These are phyloP conservation scores for Geotrichum aggregatum DNA, from an alignment of 1,139 yeast species.

Conservation along the genomic window DNA sequence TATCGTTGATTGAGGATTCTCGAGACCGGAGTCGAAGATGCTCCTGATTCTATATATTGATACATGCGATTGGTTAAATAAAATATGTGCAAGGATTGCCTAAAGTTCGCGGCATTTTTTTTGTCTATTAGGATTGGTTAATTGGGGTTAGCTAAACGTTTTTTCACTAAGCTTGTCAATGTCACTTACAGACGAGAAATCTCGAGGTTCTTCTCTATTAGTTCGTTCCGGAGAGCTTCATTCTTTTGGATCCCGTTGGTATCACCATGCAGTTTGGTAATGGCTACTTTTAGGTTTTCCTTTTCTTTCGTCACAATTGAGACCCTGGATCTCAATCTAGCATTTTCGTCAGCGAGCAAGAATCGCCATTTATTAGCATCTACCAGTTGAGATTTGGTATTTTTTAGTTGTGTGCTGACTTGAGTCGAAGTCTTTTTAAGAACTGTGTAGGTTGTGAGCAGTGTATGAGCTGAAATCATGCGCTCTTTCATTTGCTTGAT, in stretches of 20 bases:
- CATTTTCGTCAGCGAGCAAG: constrained; percentile 19
- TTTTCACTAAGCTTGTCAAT: background rate
- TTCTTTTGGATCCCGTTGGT: constrained; percentile 19
- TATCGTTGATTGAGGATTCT: no score
- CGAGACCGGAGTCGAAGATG: background rate
- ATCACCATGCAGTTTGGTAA: constrained; percentile 18
- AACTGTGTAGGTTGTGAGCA: constrained; percentile 19
- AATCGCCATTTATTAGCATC: constrained; percentile 16
- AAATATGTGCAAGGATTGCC: background rate
- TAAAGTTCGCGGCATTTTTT: background rate
- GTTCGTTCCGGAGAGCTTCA: constrained; percentile 17
- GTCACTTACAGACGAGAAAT: constrained; percentile 16
- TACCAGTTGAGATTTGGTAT: constrained; percentile 6
- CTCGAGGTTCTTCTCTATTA: constrained; percentile 16
- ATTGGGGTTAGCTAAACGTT: no score
- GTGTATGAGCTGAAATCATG: constrained; percentile 17
- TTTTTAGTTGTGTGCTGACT: constrained; percentile 5
- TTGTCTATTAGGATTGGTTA: background rate
- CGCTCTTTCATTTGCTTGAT: constrained; percentile 9
- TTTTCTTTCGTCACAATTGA: constrained; percentile 17
- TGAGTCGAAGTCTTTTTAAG: constrained; percentile 12
- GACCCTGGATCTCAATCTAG: constrained; percentile 9
- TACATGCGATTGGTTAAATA: background rate
- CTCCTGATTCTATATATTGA: background rate
- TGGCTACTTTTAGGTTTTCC: constrained; percentile 15